Evolutionary conservation across 257 asterid species (phyloP), one percentile per base, ranked within the genome.

Genomic region (Dorcoceras hygrometricum): DNA sequence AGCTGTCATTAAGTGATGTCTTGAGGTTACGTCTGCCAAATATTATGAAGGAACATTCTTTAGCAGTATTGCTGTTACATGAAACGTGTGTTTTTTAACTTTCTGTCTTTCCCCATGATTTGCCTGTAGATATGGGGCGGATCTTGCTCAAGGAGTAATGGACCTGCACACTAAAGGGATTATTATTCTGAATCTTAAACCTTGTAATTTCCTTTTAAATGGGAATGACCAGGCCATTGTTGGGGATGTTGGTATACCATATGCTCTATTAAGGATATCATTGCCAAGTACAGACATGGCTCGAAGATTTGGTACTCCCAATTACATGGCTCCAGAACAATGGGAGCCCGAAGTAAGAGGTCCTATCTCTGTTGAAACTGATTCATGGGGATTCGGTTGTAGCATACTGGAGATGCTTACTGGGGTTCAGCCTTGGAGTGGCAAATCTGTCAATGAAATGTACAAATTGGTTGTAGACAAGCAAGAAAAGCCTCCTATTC

Each of bases 351-450:
- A 89, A 77, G 82, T 86, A 65, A 84, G 88, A 66, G 98, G 97
- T 60, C 98, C 97, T 0, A 57, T 92, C 66, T 82, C 97, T 23
- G 80, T 82, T 29, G 97, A 92, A 84, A 84, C 96, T 46, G 96
- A 92, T 79, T 92, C 97, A 3, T 92, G 98, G 97, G 96, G 96
- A 68, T 91, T 92, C 43, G 97, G 89, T 39, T 89, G 95, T 89
- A 82, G 96, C 69, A 81, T 91, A 43, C 74, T 89, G 79, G 98
- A 91, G 77, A 89, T 92, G 97, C 69, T 92, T 65, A 87, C 96
- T 31, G 98, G 98, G 23, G 64, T 59, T 71, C 89, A 74, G 76
- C 98, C 98, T 46, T 92, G 97, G 98, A 74, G 78, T 70, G 96
- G 97, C 73, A 89, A 86, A 77, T 86, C 96, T 8, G 77, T 76